phyloP scores from a whole-genome alignment of 345 rosid species.

The Capsella bursapastoris region DNA sequence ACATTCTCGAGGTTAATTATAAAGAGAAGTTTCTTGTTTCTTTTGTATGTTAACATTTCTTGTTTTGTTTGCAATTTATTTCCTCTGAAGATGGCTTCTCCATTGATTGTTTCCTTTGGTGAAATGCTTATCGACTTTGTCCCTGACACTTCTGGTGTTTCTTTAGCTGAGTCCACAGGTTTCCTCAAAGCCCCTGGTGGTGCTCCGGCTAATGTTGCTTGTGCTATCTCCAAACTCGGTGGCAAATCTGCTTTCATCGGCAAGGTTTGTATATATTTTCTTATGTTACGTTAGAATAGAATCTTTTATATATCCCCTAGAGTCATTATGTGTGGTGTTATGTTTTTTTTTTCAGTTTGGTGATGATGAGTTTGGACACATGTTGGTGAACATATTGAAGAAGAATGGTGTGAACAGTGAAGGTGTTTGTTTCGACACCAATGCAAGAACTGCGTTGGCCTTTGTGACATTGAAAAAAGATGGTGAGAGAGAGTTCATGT shows the following conservation, averaged over 20 bases:
- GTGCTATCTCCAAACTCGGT: constrained; percentile 74
- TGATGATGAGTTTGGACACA: constrained; percentile 78
- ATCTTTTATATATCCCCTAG: too few relatives aligned
- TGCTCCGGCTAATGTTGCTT: constrained; percentile 80
- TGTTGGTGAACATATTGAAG: constrained; percentile 65
- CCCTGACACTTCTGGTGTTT: constrained; percentile 68
- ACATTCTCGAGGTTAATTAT: constrained; percentile 2
- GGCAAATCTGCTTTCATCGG: constrained; percentile 70
- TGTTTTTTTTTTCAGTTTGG: constrained; percentile 52
- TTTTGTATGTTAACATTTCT: background rate
- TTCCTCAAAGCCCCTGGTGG: constrained; percentile 83
- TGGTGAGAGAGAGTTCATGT: constrained; percentile 79
- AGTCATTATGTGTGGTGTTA: background rate
- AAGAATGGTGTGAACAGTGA: constrained; percentile 59
- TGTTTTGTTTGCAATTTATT: background rate
- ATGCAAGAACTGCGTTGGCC: constrained; percentile 73
- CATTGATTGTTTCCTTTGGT: constrained; percentile 61
- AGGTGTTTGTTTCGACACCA: constrained; percentile 59
- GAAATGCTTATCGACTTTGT: constrained; percentile 86
- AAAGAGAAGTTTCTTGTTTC: background rate
- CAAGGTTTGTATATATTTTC: constrained; percentile 46
- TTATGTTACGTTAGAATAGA: background rate
- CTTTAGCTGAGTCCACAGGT: constrained; percentile 67
- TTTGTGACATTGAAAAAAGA: constrained; percentile 64
- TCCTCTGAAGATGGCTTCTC: constrained; percentile 28